A percentile compares a stretch with the other conserved stretches of the same genome.
phyloP scores from a whole-genome alignment of 1,139 yeast species.

The Lodderomyces beijingensis region DNA sequence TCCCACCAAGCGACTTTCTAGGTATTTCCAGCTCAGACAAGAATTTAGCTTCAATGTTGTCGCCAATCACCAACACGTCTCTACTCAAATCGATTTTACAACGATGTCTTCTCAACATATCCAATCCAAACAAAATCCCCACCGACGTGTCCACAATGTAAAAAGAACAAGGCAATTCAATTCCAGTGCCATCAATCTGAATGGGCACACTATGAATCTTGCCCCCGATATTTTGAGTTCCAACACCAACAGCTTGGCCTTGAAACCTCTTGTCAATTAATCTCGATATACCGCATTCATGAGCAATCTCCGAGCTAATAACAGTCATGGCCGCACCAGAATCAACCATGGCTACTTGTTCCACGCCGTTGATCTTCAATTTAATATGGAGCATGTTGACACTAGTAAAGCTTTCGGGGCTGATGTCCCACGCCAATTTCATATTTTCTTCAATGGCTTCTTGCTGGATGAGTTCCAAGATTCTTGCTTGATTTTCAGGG shows the following conservation, averaged over 20 bases:
- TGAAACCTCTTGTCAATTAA: constrained; percentile 76
- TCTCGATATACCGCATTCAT: constrained; percentile 62
- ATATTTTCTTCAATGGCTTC: constrained; percentile 76
- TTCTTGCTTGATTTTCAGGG: constrained; percentile 65
- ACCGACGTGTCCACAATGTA: constrained; percentile 76
- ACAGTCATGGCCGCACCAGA: constrained; percentile 94
- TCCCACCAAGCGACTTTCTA: constrained; percentile 35
- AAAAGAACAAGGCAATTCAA: constrained; percentile 71
- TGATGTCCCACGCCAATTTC: constrained; percentile 73
- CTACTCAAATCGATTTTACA: constrained; percentile 72
- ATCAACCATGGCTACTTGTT: constrained; percentile 90
- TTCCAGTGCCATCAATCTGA: constrained; percentile 55
- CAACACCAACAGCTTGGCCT: constrained; percentile 90
- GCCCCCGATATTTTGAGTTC: constrained; percentile 74
- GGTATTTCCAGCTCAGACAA: constrained; percentile 66
- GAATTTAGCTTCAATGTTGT: constrained; percentile 62
- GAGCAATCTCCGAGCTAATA: constrained; percentile 73
- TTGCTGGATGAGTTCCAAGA: constrained; percentile 65
- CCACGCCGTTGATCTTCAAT: constrained; percentile 71
- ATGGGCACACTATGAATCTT: constrained; percentile 87
- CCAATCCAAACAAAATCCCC: constrained; percentile 64
- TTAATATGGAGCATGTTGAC: constrained; percentile 83
- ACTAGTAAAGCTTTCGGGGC: constrained; percentile 83
- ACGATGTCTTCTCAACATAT: constrained; percentile 84
- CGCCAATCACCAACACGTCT: constrained; percentile 70